These are phyloP conservation scores for Hypoxylon sp. DNA, from an alignment of 2,329 filamentous ascomycete species.

Conservation along the genomic window DNA sequence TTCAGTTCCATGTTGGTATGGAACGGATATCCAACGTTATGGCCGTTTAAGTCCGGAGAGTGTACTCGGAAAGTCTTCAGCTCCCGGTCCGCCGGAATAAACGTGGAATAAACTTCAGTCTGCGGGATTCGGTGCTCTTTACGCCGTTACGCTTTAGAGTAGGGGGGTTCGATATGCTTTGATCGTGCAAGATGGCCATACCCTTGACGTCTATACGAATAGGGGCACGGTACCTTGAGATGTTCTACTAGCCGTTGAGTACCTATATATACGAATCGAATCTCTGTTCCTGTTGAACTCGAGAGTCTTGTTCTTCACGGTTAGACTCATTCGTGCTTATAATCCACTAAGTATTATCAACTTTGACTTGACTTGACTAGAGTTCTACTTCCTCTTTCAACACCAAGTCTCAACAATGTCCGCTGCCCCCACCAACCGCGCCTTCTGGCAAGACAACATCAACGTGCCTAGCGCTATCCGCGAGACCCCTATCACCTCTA, in stretches of 20 bases:
- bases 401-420: slow-evolving; percentile 21
- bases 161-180: background rate
- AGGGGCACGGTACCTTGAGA: background rate
- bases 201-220: background rate
- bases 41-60: slow-evolving; percentile 18
- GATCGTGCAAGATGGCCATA: background rate
- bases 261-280: background rate
- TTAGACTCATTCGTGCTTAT: background rate
- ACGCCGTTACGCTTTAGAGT: background rate
- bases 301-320: background rate
- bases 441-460: slow-evolving; percentile 32
- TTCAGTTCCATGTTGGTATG: background rate
- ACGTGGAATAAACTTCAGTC: background rate
- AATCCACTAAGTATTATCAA: background rate
- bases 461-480: slow-evolving; percentile 21
- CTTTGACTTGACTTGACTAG: background rate
- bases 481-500: slow-evolving; percentile 2
- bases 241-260: background rate
- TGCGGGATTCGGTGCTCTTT: slow-evolving; percentile 1
- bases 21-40: background rate
- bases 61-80: background rate
- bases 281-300: background rate
- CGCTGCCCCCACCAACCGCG: slow-evolving; percentile 22
- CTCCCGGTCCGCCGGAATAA: slow-evolving; percentile 11
- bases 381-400: background rate